These are phyloP conservation scores for Chaetomium fimeti DNA, from an alignment of 495 filamentous ascomycete genomes.

Conservation along the genomic window DNA sequence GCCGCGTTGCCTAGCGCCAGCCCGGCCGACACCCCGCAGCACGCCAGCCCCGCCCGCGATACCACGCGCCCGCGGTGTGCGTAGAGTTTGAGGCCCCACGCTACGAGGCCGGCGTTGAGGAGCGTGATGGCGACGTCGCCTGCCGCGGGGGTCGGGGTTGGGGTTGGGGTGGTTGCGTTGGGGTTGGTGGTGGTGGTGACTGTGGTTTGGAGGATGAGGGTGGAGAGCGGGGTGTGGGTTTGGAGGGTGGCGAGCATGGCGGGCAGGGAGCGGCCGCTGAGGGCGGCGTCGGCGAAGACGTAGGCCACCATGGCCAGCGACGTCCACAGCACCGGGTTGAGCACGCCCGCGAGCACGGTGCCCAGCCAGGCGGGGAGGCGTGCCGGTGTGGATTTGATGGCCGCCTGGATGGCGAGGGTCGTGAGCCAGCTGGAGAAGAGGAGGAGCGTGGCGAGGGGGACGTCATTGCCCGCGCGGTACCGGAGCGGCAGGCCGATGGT, in stretches of 20 bases:
- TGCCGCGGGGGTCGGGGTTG: slow-evolving; percentile 35
- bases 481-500: slow-evolving; percentile 36
- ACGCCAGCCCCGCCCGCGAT: slow-evolving; percentile 40
- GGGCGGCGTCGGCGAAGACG: slow-evolving; percentile 37
- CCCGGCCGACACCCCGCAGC: slow-evolving; percentile 36
- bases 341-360: slow-evolving; percentile 36
- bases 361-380: slow-evolving; percentile 25
- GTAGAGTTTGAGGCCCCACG: slow-evolving; percentile 51
- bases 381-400: slow-evolving; percentile 30
- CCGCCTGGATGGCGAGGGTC: slow-evolving; percentile 40
- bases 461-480: slow-evolving; percentile 25
- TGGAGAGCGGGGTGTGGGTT: slow-evolving; percentile 37
- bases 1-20: slow-evolving; percentile 38
- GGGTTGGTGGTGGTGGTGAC: background rate
- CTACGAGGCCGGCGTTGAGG: slow-evolving; percentile 47
- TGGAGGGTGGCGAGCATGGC: slow-evolving; percentile 38
- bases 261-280: slow-evolving; percentile 28
- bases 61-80: slow-evolving; percentile 44
- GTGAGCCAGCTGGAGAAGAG: slow-evolving; percentile 45
- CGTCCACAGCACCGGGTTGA: slow-evolving; percentile 46
- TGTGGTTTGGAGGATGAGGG: slow-evolving; percentile 32
- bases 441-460: slow-evolving; percentile 38
- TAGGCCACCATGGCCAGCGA: slow-evolving; percentile 44
- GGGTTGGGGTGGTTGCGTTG: background rate
- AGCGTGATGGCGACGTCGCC: slow-evolving; percentile 46